Base-by-base conservation (phyloP, 75 land plant species). In the Ceratopteris richardii region DNA sequence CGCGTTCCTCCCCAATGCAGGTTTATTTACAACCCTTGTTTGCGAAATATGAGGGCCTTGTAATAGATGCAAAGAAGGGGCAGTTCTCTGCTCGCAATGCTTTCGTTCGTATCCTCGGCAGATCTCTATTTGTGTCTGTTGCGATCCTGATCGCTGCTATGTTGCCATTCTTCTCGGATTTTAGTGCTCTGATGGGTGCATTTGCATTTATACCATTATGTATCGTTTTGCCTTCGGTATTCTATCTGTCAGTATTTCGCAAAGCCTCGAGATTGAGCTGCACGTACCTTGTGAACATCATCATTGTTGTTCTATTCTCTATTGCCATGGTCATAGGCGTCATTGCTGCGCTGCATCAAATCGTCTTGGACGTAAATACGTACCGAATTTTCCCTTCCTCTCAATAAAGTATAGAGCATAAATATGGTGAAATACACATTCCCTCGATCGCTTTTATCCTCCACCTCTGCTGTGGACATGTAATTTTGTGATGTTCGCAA, bases 161-260 rank as follows among this genome's bases (percentile, higher is more conserved):
- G 84, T 70, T 92, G 1, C 97, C 97, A 28, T 92, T 92, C 63
- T 87, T 92, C 41, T 88, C 82, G 29, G 97, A 92, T 66, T 62
- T 92, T 33, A 78, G 68, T 51, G 77, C 80, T 9, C 42, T 92
- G 6, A 63, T 80, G 0, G 93, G 93, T 6, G 83, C 97, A 10
- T 77, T 92, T 36, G 86, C 84, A 16, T 75, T 85, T 68, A 48
- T 88, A 17, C 93, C 97, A 1, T 78, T 92, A 1, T 82, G 81
- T 61, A 85, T 88, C 22, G 63, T 81, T 0, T 23, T 88, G 51
- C 93, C 88, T 1, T 28, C 58, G 11, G 47, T 88, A 22, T 66
- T 88, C 64, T 84, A 71, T 61, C 76, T 75, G 61, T n/a, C 77
- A 23, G 80, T 82, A 18, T 82, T 82, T 43, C 75, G 63, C 50